Percentiles rank a stretch among this genome's conserved stretches.
Evolutionary conservation across 2,329 filamentous ascomycete genomes (phyloP).

Genomic region (Zymoseptoria ardabiliae): DNA sequence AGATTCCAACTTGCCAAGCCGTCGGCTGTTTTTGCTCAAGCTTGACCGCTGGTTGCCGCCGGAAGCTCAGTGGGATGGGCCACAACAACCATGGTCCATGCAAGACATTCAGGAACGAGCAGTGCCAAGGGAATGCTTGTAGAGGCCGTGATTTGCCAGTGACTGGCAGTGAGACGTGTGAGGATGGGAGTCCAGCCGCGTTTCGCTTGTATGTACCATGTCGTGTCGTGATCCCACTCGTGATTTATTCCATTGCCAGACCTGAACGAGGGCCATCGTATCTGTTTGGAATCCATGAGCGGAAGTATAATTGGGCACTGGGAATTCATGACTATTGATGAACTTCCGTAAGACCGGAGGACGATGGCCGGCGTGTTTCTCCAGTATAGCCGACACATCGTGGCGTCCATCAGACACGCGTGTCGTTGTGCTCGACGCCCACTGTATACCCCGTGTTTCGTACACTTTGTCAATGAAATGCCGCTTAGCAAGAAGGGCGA

Average conservation of each 20-base stretch:
- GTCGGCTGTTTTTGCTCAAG: background rate
- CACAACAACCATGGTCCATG: background rate
- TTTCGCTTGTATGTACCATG: background rate
- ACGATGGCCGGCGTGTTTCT: background rate
- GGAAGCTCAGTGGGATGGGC: background rate
- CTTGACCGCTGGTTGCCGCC: background rate
- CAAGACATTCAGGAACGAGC: background rate
- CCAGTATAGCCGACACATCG: too few species aligned
- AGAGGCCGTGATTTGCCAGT: background rate
- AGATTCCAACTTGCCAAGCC: background rate
- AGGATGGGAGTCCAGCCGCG: too few species aligned
- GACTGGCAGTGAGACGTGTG: background rate
- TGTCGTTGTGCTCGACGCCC: too few species aligned
- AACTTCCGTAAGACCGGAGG: background rate
- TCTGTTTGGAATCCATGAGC: background rate
- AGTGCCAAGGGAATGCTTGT: background rate
- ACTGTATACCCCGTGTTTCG: too few species aligned
- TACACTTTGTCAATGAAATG: too few species aligned
- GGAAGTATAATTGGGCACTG: background rate
- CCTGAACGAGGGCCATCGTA: background rate
- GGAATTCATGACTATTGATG: background rate
- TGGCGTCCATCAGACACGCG: too few species aligned
- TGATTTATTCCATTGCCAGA: background rate
- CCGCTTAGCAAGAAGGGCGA: too few species aligned
- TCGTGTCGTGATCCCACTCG: background rate